These are phyloP conservation scores for Chrysanthemum makinoi DNA, from an alignment of 129 eudicot species.

Conservation along the genomic window DNA sequence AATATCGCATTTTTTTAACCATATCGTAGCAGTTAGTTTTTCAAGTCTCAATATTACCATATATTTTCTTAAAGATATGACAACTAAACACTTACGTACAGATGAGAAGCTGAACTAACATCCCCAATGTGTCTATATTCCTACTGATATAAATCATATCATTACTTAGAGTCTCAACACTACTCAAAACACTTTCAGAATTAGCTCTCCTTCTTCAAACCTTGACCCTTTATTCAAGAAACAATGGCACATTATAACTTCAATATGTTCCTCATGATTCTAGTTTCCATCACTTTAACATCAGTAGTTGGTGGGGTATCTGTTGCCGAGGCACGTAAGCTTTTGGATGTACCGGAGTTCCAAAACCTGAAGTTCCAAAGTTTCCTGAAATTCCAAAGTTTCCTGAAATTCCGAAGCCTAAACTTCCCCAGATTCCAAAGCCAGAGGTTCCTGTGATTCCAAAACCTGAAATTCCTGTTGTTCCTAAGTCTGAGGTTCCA, in stretches of 20 bases:
- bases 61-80: not conserved
- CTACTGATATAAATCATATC: slow-evolving; percentile 18
- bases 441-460: slow-evolving; percentile 6
- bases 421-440: slow-evolving; percentile 22
- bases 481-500: slow-evolving; percentile 15
- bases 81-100: not conserved
- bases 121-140: not conserved
- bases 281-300: slow-evolving; percentile 18
- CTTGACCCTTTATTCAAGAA: not conserved
- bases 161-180: not conserved
- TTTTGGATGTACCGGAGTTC: slow-evolving; percentile 27
- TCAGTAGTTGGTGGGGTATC: slow-evolving; percentile 2
- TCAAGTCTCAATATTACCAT: too few species aligned
- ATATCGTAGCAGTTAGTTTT: too few species aligned
- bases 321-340: slow-evolving; percentile 17
- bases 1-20: too few species aligned
- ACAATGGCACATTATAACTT: slow-evolving; percentile 17
- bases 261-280: slow-evolving; percentile 6
- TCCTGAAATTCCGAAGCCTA: slow-evolving; percentile 17
- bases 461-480: not conserved
- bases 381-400: not conserved
- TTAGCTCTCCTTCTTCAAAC: not conserved
- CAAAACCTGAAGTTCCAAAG: not conserved
- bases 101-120: slow-evolving; percentile 30
- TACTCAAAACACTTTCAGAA: not conserved